These are phyloP conservation scores for Chimonanthus praecox DNA, from an alignment of 164 flowering plant genomes.

Conservation along the genomic window DNA sequence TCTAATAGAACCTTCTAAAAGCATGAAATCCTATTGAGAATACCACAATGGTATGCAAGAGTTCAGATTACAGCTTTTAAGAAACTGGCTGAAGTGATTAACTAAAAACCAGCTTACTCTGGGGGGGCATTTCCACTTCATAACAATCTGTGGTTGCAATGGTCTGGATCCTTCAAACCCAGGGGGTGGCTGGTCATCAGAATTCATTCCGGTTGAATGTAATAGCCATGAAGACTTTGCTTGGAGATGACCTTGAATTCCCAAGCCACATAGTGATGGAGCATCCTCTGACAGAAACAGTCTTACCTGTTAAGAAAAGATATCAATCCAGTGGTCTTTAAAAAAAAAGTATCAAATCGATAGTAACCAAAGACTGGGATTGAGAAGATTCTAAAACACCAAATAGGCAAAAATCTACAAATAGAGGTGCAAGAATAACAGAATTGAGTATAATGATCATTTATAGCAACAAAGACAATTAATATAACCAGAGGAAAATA, in stretches of 20 bases:
- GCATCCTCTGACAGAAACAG: slow-evolving; percentile 79
- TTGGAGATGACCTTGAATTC: slow-evolving; percentile 83
- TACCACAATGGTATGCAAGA: neutral
- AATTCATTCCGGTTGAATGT: slow-evolving; percentile 37
- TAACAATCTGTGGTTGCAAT: slow-evolving; percentile 48
- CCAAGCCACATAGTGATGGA: slow-evolving; percentile 71
- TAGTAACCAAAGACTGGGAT: neutral
- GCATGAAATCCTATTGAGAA: neutral
- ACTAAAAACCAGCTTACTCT: slow-evolving; percentile 36
- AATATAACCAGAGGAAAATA: neutral
- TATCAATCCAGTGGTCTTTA: neutral
- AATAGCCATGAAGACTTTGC: slow-evolving; percentile 59
- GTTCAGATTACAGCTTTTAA: neutral
- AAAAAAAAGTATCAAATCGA: too few species aligned
- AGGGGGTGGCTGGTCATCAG: slow-evolving; percentile 75
- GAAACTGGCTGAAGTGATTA: neutral
- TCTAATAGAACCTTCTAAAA: neutral
- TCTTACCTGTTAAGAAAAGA: slow-evolving; percentile 44
- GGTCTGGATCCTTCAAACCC: slow-evolving; percentile 75
- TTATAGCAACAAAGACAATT: neutral
- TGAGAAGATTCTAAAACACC: neutral
- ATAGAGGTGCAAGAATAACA: neutral
- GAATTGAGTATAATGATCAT: neutral
- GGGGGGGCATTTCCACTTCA: slow-evolving; percentile 72
- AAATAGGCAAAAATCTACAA: neutral